Percentiles rank a stretch among this genome's conserved stretches.
Conservation (phyloP, 257 asterid species). For the Ocimum tenuiflorum region DNA sequence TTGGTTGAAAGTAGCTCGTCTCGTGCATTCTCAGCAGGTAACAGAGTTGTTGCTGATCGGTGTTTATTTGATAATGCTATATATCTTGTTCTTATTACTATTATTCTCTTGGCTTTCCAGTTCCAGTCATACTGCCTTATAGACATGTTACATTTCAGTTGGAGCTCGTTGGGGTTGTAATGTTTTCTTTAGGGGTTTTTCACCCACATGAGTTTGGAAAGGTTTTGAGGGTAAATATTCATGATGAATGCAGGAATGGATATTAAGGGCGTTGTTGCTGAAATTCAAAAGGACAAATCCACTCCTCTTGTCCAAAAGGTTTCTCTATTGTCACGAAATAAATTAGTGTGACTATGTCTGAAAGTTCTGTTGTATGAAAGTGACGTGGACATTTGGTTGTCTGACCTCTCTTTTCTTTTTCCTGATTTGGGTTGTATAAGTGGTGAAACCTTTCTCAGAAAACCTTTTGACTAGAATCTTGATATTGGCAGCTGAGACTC, state of each 20-base stretch:
- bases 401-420: neutral
- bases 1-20: conserved; percentile 80
- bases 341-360: conserved; percentile 18
- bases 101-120: neutral
- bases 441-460: conserved; percentile 8
- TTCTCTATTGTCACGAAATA: conserved; percentile 25
- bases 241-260: conserved; percentile 91
- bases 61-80: conserved; percentile 3
- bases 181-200: conserved; percentile 12
- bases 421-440: conserved; percentile 9
- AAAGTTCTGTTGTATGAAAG: conserved; percentile 12
- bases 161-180: conserved; percentile 2
- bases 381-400: neutral
- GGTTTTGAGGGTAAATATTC: conserved; percentile 45
- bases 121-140: neutral
- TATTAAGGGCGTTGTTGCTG: conserved; percentile 95
- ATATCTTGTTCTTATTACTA: conserved; percentile 8
- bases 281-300: conserved; percentile 80
- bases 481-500: conserved; percentile 30
- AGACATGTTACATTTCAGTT: neutral
- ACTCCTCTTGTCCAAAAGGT: conserved; percentile 86
- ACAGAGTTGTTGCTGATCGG: neutral
- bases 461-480: conserved; percentile 11
- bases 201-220: neutral
- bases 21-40: conserved; percentile 98